Evolutionary conservation across 108 stramenopile genomes (phyloP), one percentile per base, ranked within the genome.

Genomic region (Pseudonitzschia pungens): DNA sequence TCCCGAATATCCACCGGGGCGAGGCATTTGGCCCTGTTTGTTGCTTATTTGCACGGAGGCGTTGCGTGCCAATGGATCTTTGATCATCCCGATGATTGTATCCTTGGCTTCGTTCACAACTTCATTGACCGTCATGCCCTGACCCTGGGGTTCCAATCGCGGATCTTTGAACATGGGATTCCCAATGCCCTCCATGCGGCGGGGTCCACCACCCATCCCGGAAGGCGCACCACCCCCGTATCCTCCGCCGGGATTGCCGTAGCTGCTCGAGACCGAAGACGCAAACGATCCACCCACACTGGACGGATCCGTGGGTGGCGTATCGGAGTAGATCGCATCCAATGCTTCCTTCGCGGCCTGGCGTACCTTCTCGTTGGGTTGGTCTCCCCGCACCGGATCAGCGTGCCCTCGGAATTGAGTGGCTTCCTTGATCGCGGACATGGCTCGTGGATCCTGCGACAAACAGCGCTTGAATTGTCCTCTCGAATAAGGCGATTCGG

Each of bases 381-480:
- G 91, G 75, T 99, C 98, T 1, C 98, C 98, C 20, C 94, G 88
- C 16, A 96, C 89, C 10, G 98, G 95, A 80, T 99, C 98, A 50
- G 96, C 89, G 2, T 89, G 90, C 0, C 97, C 98, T 6, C 91
- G 70, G 68, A 87, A 97, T 26, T 89, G 66, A 71, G 91, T 69
- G n/a, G 92, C 93, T 33, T 94, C 96, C 77, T 96, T 96, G 65
- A 99, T 89, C 4, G 78, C 85, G 11, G 74, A 67, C 62, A 97
- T 83, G 44, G 81, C 81, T 4, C 55, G 26, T 0, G 86, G 84
- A 67, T 94, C 95, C 65, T 91, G 92, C 10, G 85, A 79, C 57
- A 97, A 68, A 36, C 89, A 83, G n/a, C 97, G 89, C 78, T 97
- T 96, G 77, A 98, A 95, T 52, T 94, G 83, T 28, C 90, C 91